These are phyloP conservation scores for Millerago galiae DNA, from an alignment of 805 yeast species.

Conservation along the genomic window DNA sequence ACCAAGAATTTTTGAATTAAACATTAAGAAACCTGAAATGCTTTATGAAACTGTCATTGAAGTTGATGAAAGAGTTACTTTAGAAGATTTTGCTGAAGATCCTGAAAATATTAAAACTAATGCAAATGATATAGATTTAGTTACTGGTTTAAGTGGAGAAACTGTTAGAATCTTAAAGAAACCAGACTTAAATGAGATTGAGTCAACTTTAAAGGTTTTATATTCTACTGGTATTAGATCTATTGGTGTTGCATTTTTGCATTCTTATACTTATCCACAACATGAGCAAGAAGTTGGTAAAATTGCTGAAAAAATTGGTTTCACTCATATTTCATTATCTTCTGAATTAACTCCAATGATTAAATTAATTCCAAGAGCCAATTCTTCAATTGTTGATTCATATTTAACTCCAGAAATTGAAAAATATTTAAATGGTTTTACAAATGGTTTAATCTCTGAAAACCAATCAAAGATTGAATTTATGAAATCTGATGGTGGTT, in stretches of 20 bases:
- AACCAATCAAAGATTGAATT: constrained; percentile 52
- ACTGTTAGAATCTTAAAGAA: constrained; percentile 47
- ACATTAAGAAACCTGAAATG: constrained; percentile 63
- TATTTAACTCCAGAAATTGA: constrained; percentile 75
- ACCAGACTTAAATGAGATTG: constrained; percentile 42
- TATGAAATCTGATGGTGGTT: constrained; percentile 97
- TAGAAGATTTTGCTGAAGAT: constrained; percentile 76
- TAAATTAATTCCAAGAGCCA: constrained; percentile 66
- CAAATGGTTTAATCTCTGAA: constrained; percentile 50
- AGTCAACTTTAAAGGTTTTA: constrained; percentile 34
- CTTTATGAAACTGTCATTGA: constrained; percentile 75
- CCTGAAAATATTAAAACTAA: constrained; percentile 32
- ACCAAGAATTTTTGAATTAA: constrained; percentile 81
- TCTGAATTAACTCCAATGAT: constrained; percentile 73
- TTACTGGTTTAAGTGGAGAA: constrained; percentile 63
- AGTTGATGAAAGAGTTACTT: constrained; percentile 83
- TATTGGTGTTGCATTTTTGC: constrained; percentile 65
- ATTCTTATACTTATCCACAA: constrained; percentile 64
- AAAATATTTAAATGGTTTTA: constrained; percentile 55
- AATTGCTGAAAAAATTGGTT: constrained; percentile 61
- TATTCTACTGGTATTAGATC: constrained; percentile 57
- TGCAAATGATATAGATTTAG: constrained; percentile 28
- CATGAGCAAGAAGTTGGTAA: constrained; percentile 59
- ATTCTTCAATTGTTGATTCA: constrained; percentile 76
- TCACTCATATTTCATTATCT: constrained; percentile 61